These are phyloP conservation scores for Hysterangium stoloniferum DNA, from an alignment of 768 basidiomycete species.

Conservation along the genomic window DNA sequence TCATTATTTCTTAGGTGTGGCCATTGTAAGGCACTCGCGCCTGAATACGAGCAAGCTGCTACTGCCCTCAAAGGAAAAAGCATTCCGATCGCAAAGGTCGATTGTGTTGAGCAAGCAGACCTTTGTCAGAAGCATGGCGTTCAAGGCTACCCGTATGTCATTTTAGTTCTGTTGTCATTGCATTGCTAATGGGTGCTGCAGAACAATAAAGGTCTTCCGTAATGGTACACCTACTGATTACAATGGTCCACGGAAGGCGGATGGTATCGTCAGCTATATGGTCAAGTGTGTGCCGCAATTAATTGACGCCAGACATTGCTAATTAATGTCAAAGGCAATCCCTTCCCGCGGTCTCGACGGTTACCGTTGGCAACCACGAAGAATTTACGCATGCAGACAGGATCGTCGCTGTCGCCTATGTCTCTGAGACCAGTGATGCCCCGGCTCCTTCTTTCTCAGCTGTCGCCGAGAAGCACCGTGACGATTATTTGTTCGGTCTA, in stretches of 20 bases:
- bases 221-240: conserved; percentile 78
- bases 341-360: conserved; percentile 83
- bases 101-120: conserved; percentile 91
- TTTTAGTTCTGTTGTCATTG: not conserved
- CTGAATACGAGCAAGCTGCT: conserved; percentile 91
- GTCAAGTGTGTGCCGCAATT: conserved; percentile 55
- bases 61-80: conserved; percentile 83
- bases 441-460: conserved; percentile 69
- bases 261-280: conserved; percentile 97
- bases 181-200: not conserved
- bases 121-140: conserved; percentile 85
- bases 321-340: conserved; percentile 59
- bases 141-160: conserved; percentile 85
- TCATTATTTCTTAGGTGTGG: conserved; percentile 63
- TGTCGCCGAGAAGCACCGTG: conserved; percentile 81
- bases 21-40: conserved; percentile 92
- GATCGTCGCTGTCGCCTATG: conserved; percentile 83
- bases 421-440: conserved; percentile 61
- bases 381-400: conserved; percentile 88
- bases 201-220: conserved; percentile 59
- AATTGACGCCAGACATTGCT: not conserved
- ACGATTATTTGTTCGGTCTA: conserved; percentile 89
- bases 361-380: conserved; percentile 66
- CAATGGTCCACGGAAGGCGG: conserved; percentile 82
- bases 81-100: conserved; percentile 92